phyloP scores from a whole-genome alignment of 2,329 filamentous ascomycete genomes.

The Xylariales sp. region DNA sequence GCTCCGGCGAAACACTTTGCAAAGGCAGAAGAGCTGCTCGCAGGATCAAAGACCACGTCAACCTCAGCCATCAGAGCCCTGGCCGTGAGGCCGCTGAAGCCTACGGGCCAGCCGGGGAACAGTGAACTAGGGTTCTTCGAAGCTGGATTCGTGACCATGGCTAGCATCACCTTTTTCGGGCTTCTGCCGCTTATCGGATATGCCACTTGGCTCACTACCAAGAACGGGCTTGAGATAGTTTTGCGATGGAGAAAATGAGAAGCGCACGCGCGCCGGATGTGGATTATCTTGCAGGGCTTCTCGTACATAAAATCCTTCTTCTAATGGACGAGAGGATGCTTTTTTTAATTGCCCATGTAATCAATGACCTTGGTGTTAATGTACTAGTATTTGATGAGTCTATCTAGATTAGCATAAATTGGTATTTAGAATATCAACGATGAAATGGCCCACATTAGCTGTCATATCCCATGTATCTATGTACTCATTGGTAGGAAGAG shows the following conservation, averaged over 20 bases:
- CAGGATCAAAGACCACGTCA: slow-evolving; percentile 14
- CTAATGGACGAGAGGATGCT: too few species aligned
- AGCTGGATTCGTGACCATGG: slow-evolving; percentile 36
- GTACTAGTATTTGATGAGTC: too few species aligned
- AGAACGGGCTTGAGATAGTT: slow-evolving; percentile 9
- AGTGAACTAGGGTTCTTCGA: slow-evolving; percentile 41
- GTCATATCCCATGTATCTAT: too few species aligned
- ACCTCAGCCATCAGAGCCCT: slow-evolving; percentile 11
- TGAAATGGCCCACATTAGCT: too few species aligned
- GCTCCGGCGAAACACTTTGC: slow-evolving; percentile 11
- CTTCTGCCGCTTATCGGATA: slow-evolving; percentile 10
- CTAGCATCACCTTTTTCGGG: slow-evolving; percentile 17
- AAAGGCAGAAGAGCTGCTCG: slow-evolving; percentile 13
- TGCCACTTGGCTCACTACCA: slow-evolving; percentile 9
- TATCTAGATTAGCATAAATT: too few species aligned
- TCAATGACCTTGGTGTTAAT: too few species aligned
- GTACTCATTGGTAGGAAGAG: too few species aligned
- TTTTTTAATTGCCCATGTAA: too few species aligned
- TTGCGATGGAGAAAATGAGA: slow-evolving; percentile 8
- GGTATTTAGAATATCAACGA: too few species aligned
- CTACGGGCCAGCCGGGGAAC: slow-evolving; percentile 28
- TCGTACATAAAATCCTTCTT: too few species aligned
- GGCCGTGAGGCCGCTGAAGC: slow-evolving; percentile 20
- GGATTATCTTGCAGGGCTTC: too few species aligned
- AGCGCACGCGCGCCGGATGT: too few species aligned